A percentile compares a stretch with the other conserved stretches of the same genome.
Conservation (phyloP, 106 monocot species). For the Phalaenopsis equestris region DNA sequence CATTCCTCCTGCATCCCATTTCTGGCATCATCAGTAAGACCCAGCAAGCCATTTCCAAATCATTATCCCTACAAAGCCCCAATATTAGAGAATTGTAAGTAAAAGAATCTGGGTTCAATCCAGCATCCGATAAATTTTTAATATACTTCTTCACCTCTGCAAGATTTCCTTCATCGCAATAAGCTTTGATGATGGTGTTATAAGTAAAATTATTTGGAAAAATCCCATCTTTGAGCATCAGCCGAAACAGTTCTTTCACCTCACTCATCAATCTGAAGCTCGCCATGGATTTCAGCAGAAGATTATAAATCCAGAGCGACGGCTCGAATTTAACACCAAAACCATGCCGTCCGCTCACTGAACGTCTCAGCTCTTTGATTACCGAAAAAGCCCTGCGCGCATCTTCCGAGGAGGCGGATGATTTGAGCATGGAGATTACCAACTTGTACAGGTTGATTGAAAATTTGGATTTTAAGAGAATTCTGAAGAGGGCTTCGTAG, state of each 20-base stretch:
- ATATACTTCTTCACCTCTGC: slow-evolving; percentile 36
- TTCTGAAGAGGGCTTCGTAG: slow-evolving; percentile 39
- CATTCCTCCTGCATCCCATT: slow-evolving; percentile 15
- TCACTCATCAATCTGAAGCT: slow-evolving; percentile 34
- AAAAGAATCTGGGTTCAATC: slow-evolving; percentile 38
- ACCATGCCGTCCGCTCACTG: slow-evolving; percentile 18
- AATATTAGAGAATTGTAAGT: slow-evolving; percentile 58
- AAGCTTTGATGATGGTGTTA: slow-evolving; percentile 60
- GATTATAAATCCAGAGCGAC: slow-evolving; percentile 25
- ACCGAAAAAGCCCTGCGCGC: slow-evolving; percentile 15
- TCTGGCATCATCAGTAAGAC: slow-evolving; percentile 16
- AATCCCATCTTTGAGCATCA: slow-evolving; percentile 34
- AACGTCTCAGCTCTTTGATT: slow-evolving; percentile 6
- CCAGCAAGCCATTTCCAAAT: slow-evolving; percentile 24
- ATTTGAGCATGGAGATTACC: slow-evolving; percentile 49
- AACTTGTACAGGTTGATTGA: slow-evolving; percentile 21
- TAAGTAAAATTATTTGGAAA: slow-evolving; percentile 44
- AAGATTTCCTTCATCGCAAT: slow-evolving; percentile 50
- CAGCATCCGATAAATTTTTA: slow-evolving; percentile 20
- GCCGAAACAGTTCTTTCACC: slow-evolving; percentile 32
- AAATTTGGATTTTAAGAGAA: slow-evolving; percentile 21
- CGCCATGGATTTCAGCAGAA: slow-evolving; percentile 40
- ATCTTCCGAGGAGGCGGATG: slow-evolving; percentile 25
- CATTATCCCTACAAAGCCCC: slow-evolving; percentile 34
- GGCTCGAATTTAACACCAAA: slow-evolving; percentile 12